These are phyloP conservation scores for Citrullus mucosospermus DNA, from an alignment of 306 rosid genomes.

Conservation along the genomic window DNA sequence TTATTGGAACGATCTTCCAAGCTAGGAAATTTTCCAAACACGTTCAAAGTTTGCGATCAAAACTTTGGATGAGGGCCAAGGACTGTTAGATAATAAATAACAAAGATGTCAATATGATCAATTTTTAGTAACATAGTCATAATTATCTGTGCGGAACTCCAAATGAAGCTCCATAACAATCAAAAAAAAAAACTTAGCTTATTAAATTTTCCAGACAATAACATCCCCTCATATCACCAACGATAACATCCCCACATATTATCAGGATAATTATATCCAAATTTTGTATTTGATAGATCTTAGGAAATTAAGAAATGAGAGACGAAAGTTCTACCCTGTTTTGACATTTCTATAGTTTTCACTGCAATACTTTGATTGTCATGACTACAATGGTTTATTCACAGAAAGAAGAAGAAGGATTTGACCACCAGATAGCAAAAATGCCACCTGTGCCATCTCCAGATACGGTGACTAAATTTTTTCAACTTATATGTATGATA, in stretches of 20 bases:
- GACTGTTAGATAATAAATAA: neutral
- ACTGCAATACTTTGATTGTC: neutral
- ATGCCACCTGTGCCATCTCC: slow-evolving; percentile 70
- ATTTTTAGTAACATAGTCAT: neutral
- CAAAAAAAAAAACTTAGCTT: neutral
- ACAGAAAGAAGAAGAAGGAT: slow-evolving; percentile 74
- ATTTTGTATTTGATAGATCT: neutral
- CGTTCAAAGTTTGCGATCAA: neutral
- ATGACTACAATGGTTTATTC: neutral
- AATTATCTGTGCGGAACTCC: neutral
- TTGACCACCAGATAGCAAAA: slow-evolving; percentile 53
- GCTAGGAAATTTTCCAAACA: neutral
- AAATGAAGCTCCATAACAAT: neutral
- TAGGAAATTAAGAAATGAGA: neutral
- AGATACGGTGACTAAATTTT: slow-evolving; percentile 40
- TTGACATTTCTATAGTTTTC: neutral
- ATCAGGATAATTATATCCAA: neutral
- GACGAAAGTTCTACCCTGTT: neutral
- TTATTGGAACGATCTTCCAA: neutral
- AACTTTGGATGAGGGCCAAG: neutral
- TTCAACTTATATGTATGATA: neutral
- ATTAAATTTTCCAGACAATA: neutral
- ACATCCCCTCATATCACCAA: neutral
- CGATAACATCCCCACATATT: neutral
- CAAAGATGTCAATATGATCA: neutral